Evolutionary conservation across 441 rosid species (phyloP).

Genomic region (Breynia disticha): DNA sequence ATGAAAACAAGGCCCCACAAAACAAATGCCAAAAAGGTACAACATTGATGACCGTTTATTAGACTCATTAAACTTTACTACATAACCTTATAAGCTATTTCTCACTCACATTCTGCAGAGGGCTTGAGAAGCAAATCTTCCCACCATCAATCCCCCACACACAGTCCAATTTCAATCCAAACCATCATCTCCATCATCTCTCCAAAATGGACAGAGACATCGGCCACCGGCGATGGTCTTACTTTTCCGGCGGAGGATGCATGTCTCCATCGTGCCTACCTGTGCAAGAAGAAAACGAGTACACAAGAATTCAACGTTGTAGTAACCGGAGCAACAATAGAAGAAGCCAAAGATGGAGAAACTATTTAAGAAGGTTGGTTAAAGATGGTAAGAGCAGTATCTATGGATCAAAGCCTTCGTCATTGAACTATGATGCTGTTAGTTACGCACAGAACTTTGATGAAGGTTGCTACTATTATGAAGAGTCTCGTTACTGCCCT

Average conservation of each 20-base stretch:
- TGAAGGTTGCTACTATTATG: slow-evolving; percentile 34
- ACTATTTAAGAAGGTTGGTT: slow-evolving; percentile 37
- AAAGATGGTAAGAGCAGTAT: slow-evolving; percentile 30
- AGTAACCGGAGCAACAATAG: slow-evolving; percentile 6
- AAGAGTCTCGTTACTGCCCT: slow-evolving; percentile 18
- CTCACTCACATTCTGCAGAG: too few relatives aligned
- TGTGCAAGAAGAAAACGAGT: slow-evolving; percentile 34
- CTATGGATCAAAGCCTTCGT: slow-evolving; percentile 33
- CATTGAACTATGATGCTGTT: slow-evolving; percentile 64
- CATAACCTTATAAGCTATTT: too few relatives aligned
- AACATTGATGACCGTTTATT: too few relatives aligned
- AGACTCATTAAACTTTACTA: too few relatives aligned
- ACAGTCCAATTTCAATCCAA: background rate
- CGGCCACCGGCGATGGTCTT: slow-evolving; percentile 21
- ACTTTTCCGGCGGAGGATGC: slow-evolving; percentile 22
- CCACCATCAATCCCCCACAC: too few relatives aligned
- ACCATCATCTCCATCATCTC: background rate
- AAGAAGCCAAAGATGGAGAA: slow-evolving; percentile 35
- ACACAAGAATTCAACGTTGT: slow-evolving; percentile 28
- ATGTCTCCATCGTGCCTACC: slow-evolving; percentile 49
- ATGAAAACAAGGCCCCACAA: too few relatives aligned
- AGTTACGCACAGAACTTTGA: slow-evolving; percentile 77
- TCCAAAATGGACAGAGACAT: slow-evolving; percentile 30
- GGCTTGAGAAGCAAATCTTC: too few relatives aligned
- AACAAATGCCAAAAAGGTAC: too few relatives aligned